Conservation (phyloP, 176 grass and related monocot species). For the Puccinellia tenuiflora region DNA sequence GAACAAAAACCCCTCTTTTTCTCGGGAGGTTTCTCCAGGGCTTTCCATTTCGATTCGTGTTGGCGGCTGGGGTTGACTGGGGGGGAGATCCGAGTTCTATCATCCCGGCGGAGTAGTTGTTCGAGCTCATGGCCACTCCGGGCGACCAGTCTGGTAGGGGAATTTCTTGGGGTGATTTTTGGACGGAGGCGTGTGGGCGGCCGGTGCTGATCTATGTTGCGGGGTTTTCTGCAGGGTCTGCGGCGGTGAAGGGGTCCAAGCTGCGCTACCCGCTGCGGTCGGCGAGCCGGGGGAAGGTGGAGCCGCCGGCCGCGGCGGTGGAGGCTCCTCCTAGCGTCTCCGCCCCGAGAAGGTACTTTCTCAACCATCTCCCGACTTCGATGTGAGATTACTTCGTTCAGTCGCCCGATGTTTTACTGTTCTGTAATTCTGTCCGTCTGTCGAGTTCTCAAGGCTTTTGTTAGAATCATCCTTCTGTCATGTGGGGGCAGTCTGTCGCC, state of each 20-base stretch:
- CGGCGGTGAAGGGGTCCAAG: conserved; percentile 39
- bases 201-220: neutral
- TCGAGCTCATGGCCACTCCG: conserved; percentile 20
- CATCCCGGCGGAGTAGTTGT: neutral
- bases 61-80: neutral
- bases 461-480: neutral
- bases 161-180: neutral
- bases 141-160: neutral
- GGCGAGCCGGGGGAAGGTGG: conserved; percentile 31
- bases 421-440: too few species aligned
- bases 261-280: conserved; percentile 68
- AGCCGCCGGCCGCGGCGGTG: neutral
- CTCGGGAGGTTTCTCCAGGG: neutral
- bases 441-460: neutral
- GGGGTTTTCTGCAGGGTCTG: conserved; percentile 7
- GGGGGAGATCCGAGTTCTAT: neutral
- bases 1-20: neutral
- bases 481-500: neutral
- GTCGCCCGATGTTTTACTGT: neutral
- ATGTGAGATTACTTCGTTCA: neutral
- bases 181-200: neutral
- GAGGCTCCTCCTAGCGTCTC: conserved; percentile 22
- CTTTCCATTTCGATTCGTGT: neutral
- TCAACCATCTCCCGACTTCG: neutral
- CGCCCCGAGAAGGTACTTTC: conserved; percentile 38